Base-by-base conservation (phyloP, 306 rosid genomes). In the Pueraria montana region DNA sequence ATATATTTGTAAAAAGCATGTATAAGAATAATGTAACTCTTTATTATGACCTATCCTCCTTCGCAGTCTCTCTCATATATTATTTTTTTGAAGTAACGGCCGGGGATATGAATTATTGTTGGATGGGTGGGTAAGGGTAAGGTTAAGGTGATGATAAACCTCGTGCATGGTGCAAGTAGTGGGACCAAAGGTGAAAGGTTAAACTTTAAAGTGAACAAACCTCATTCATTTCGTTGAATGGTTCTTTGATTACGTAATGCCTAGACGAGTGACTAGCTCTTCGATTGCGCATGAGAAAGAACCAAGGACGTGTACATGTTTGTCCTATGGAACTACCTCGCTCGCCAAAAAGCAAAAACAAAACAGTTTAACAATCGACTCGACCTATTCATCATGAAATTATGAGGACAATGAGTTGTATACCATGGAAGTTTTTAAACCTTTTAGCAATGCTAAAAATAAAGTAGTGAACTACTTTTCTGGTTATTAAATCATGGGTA, bases 161-260 rank as follows among this genome's bases (percentile, higher is more conserved):
- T 78, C 65, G 70, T 84, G 84, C 80, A 84, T 87, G 86, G 75
- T 67, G 74, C 74, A 74, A 72, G 72, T 8, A 64, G 88, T 87
- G 92, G 92, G 87, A 59, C 92, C 92, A 52, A 67, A 18, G 55
- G 49, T 78, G 75, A 75, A 76, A 74, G 83, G 87, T 6, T n/a
- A n/a, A n/a, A n/a, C n/a, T n/a, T 84, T 84, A 71, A 81, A 85
- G 82, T 59, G 61, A 79, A 34, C 61, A 76, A 55, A 40, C 78
- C 68, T 63, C 65, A 69, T 36, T 56, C 71, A 78, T 45, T 56
- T 20, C 34, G 79, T 87, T 85, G 89, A 85, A 87, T 82, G 70
- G 73, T 87, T 86, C 92, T 74, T 66, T 72, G 66, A 64, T 84
- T 80, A 82, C 84, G 80, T 79, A 78, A 80, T 80, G 78, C 87